Conservation (phyloP, 768 basidiomycete species). For the Trametes villosa region DNA sequence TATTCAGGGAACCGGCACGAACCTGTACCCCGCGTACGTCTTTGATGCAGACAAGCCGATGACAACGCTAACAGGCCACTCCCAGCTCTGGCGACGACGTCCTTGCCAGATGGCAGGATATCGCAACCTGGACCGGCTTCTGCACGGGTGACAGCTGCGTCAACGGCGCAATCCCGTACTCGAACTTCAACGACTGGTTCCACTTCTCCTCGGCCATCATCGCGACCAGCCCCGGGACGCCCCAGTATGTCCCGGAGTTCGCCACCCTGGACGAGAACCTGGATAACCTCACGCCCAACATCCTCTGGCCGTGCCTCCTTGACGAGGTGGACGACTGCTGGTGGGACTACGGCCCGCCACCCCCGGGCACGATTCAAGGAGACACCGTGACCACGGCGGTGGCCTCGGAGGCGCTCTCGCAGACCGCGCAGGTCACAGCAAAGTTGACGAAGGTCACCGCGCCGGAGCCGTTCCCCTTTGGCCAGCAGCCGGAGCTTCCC, state of each 20-base stretch:
- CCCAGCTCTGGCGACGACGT: slow-evolving; percentile 13
- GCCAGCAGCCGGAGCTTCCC: too few species aligned
- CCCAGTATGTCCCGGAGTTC: background rate
- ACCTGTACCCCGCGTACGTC: slow-evolving; percentile 2
- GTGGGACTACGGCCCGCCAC: slow-evolving; percentile 9
- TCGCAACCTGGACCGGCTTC: slow-evolving; percentile 11
- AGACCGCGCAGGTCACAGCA: too few species aligned
- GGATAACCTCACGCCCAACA: slow-evolving; percentile 4
- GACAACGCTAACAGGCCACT: too few species aligned
- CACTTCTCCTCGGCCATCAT: slow-evolving; percentile 11
- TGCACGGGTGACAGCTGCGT: slow-evolving; percentile 1
- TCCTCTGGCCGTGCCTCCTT: slow-evolving; percentile 5
- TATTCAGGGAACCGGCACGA: background rate
- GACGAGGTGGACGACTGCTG: slow-evolving; percentile 7
- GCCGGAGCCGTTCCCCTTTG: too few species aligned
- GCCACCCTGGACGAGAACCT: background rate
- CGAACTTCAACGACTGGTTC: slow-evolving; percentile 14
- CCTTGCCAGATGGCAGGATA: background rate
- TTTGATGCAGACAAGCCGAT: background rate
- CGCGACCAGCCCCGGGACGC: slow-evolving; percentile 1
- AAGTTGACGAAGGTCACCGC: too few species aligned
- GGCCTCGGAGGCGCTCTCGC: too few species aligned
- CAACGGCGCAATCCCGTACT: slow-evolving; percentile 4
- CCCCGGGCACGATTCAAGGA: background rate
- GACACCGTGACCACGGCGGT: too few species aligned